Evolutionary conservation across 1,284 basidiomycete species (phyloP).

Genomic region (Moesziomyces globuligerus): DNA sequence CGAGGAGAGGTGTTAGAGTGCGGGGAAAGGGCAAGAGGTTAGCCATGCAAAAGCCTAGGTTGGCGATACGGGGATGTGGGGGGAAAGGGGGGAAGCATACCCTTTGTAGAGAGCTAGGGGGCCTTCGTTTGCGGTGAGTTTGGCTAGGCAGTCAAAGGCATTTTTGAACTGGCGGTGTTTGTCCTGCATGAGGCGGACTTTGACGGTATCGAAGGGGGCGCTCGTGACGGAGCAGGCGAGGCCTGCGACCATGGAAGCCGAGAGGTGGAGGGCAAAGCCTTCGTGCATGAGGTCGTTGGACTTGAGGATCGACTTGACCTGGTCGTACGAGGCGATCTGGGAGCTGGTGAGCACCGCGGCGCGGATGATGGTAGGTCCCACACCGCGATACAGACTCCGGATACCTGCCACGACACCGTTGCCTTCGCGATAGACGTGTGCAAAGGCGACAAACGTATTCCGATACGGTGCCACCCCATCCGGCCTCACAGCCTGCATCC

Average conservation of each 20-base stretch:
- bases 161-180: constrained; percentile 34
- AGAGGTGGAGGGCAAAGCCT: constrained; percentile 48
- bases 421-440: constrained; percentile 42
- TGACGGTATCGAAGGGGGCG: constrained; percentile 55
- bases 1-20: no score
- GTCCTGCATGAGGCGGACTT: constrained; percentile 56
- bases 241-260: constrained; percentile 53
- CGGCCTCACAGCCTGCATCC: constrained; percentile 55
- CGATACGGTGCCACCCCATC: constrained; percentile 41
- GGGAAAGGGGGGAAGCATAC: constrained; percentile 8
- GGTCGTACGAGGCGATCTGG: constrained; percentile 56
- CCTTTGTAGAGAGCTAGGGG: constrained; percentile 57
- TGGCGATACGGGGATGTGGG: not conserved
- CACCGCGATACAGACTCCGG: constrained; percentile 47
- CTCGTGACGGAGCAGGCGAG: constrained; percentile 47
- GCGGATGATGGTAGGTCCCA: constrained; percentile 50
- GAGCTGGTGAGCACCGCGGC: constrained; percentile 52
- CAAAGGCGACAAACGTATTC: constrained; percentile 53
- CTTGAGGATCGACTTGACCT: constrained; percentile 49
- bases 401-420: constrained; percentile 37
- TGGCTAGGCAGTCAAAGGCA: constrained; percentile 44
- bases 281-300: constrained; percentile 26
- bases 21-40: not conserved
- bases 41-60: no score
- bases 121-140: constrained; percentile 50